Evolutionary conservation across 1,139 yeast genomes (phyloP), one percentile per base, ranked within the genome.

Genomic region (Yamadazyma atlantica): DNA sequence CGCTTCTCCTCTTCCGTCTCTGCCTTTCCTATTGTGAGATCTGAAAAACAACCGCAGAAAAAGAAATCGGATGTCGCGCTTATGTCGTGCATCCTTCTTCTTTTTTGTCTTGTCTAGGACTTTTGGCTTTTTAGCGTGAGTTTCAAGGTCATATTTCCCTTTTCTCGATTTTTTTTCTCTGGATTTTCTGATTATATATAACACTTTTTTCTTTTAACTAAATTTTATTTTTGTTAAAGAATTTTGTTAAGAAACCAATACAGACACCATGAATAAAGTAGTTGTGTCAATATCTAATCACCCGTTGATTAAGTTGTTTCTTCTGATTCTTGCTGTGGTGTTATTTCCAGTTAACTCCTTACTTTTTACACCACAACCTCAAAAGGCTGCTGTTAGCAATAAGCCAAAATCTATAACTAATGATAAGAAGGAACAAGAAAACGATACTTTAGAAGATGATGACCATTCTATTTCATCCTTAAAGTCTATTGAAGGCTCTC

Each of bases 271-370:
- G 25, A 38, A 38, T 28, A 42, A 40, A 22, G 21, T 38, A 10
- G n/a, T 38, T 4, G 15, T 21, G 14, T 22, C 27, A 11, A 27
- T 43, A 2, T 18, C 37, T 15, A 24, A 24, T 21, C 44, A 38
- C 24, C 46, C 46, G 7, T 31, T 43, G 37, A 38, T 43, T 9
- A 36, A 22, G 33, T 15, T 40, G 4, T 40, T 43, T 22, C 31
- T 43, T 23, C 35, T 37, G 14, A 37, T 43, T 13, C 37, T 43
- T 23, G 21, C 41, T 4, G 39, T 34, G 21, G 29, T 42, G 6
- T 27, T 38, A 2, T 40, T 16, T 35, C 46, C 43, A 2, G 23
- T 23, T 5, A 23, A 23, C 26, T 23, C 26, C 12, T 23, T 23
- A 23, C 12, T 23, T 10, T 23, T n/a, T 23, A n/a, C 26, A 7